These are phyloP conservation scores for Hibiscus tridactylites DNA, from an alignment of 345 rosid species.

Conservation along the genomic window DNA sequence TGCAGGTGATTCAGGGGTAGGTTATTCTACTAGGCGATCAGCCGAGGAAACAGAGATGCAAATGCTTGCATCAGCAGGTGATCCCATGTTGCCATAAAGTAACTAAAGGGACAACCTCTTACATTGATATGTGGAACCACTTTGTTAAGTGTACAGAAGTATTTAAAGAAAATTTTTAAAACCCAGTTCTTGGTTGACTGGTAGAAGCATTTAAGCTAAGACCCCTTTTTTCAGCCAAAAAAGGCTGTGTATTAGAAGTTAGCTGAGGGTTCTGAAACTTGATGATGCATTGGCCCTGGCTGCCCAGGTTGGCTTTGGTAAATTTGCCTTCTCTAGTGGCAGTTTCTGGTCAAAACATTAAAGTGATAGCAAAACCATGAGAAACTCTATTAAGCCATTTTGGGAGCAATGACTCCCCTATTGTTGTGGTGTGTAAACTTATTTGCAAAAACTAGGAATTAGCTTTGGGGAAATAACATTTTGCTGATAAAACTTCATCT, in stretches of 20 bases:
- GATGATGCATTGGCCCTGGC: constrained; percentile 28
- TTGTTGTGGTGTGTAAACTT: constrained; percentile 28
- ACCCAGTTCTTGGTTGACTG: constrained; percentile 25
- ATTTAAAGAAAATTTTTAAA: constrained; percentile 7
- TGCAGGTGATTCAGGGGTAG: constrained; percentile 51
- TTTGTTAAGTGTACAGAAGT: constrained; percentile 28
- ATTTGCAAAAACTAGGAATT: constrained; percentile 1
- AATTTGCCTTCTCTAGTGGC: constrained; percentile 90
- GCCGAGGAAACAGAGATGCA: constrained; percentile 44
- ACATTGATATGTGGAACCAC: constrained; percentile 6
- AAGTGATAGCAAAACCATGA: constrained; percentile 14
- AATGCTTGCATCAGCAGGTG: constrained; percentile 60
- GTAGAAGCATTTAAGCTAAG: constrained; percentile 15
- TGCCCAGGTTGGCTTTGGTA: constrained; percentile 96
- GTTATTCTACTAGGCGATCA: constrained; percentile 26
- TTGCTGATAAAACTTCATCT: not conserved
- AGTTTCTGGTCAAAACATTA: constrained; percentile 49
- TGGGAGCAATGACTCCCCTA: constrained; percentile 8
- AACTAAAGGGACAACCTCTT: constrained; percentile 9
- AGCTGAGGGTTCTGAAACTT: constrained; percentile 33
- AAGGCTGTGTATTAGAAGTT: constrained; percentile 37
- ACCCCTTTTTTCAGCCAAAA: constrained; percentile 16
- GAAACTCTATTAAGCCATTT: constrained; percentile 19
- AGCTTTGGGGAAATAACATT: constrained; percentile 1
- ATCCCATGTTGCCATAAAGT: constrained; percentile 59